Evolutionary conservation across 1,284 basidiomycete genomes (phyloP).

Genomic region (Cyathus pygmaeus): DNA sequence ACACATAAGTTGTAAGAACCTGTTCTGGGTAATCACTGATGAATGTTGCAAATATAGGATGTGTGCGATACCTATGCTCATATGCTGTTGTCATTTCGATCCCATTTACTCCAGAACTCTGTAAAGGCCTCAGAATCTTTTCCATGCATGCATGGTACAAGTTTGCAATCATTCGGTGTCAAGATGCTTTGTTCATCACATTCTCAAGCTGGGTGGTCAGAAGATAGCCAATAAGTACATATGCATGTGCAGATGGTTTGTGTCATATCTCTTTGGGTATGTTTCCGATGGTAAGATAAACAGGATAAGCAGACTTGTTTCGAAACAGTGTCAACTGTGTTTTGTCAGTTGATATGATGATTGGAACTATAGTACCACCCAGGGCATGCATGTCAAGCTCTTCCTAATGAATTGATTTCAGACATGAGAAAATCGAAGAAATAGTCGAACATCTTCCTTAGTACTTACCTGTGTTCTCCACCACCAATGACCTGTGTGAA

Average conservation of each 20-base stretch:
- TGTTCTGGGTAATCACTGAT: constrained; percentile 43
- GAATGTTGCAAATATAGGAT: constrained; percentile 21
- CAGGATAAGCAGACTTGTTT: constrained; percentile 49
- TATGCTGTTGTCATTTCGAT: constrained; percentile 17
- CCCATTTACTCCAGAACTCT: constrained; percentile 14
- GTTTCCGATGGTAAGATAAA: constrained; percentile 57
- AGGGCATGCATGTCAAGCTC: constrained; percentile 24
- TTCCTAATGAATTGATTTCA: too few relatives aligned
- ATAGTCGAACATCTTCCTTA: too few relatives aligned
- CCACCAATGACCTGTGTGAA: constrained; percentile 36
- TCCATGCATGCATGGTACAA: constrained; percentile 49
- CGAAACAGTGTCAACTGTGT: constrained; percentile 46
- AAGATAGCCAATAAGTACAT: constrained; percentile 53
- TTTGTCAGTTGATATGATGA: constrained; percentile 53
- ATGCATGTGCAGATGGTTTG: constrained; percentile 43
- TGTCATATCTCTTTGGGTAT: constrained; percentile 49
- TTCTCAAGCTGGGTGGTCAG: constrained; percentile 44
- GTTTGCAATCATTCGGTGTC: constrained; percentile 39
- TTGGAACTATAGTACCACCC: constrained; percentile 46
- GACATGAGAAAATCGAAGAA: too few relatives aligned
- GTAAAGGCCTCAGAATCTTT: constrained; percentile 16
- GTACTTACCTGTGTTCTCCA: too few relatives aligned
- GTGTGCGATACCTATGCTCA: constrained; percentile 7
- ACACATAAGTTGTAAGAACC: constrained; percentile 22
- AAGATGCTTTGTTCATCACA: constrained; percentile 39